Conservation (phyloP, 192 early-diverging fungal genomes). For the Linderina pennispora region DNA sequence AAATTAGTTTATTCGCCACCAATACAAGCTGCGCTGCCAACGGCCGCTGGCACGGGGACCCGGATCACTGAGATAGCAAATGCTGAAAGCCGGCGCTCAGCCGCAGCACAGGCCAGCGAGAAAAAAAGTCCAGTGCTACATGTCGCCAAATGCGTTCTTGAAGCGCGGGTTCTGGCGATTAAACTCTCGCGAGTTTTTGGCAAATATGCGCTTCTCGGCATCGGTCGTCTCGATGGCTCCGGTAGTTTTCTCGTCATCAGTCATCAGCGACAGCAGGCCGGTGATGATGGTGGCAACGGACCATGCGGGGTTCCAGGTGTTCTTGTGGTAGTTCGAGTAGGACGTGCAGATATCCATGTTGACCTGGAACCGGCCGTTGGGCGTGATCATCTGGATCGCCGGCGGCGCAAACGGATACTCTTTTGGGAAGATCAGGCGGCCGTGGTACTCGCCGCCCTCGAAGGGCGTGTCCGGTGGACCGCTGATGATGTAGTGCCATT, state of each 20-base stretch:
- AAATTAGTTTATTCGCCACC: no score
- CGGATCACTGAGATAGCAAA: no score
- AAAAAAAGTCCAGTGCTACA: background rate
- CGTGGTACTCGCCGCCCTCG: conserved; percentile 84
- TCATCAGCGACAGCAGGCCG: conserved; percentile 89
- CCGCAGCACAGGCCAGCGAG: conserved; percentile 29
- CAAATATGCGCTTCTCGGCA: conserved; percentile 56
- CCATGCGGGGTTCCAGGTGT: conserved; percentile 97
- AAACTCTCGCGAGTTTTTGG: conserved; percentile 45
- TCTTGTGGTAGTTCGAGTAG: conserved; percentile 91
- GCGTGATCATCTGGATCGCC: conserved; percentile 71
- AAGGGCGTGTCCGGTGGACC: conserved; percentile 85
- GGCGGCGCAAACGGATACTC: conserved; percentile 96
- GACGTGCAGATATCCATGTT: conserved; percentile 93
- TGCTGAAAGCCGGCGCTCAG: no score
- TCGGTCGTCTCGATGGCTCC: conserved; percentile 71
- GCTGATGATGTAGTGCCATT: conserved; percentile 95
- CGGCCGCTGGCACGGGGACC: no score
- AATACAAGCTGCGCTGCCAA: conserved; percentile 44
- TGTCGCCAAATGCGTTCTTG: conserved; percentile 18
- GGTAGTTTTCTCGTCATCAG: conserved; percentile 71
- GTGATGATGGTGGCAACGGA: conserved; percentile 87
- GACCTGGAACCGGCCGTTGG: conserved; percentile 84
- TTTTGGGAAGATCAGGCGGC: conserved; percentile 82
- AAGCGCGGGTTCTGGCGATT: conserved; percentile 16